A percentile compares a stretch with the other conserved stretches of the same genome.
Evolutionary conservation across 306 rosid species (phyloP).

Genomic region (Pachyrhizus erosus): DNA sequence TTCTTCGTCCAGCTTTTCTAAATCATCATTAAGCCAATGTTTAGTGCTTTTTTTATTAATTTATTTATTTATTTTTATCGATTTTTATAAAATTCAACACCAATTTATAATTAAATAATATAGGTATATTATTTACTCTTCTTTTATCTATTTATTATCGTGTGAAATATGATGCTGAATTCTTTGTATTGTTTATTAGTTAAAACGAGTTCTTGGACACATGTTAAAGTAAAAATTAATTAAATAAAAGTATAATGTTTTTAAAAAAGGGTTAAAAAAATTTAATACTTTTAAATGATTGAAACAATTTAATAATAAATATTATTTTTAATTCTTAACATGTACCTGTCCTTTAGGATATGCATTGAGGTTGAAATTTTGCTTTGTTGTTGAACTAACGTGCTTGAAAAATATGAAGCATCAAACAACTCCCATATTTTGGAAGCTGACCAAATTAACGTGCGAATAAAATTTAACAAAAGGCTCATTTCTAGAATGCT

Average conservation of each 20-base stretch:
- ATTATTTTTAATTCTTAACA: not conserved
- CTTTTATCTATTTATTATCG: too few species aligned
- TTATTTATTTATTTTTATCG: too few species aligned
- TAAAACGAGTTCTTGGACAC: not conserved
- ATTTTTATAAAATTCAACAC: too few species aligned
- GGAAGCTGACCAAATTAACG: constrained; percentile 1
- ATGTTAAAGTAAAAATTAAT: not conserved
- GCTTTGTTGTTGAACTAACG: constrained; percentile 48
- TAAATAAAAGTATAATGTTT: not conserved
- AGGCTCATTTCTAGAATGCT: not conserved
- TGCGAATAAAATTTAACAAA: not conserved
- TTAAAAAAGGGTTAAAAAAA: not conserved
- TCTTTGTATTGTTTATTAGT: not conserved
- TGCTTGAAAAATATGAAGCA: constrained; percentile 38
- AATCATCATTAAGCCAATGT: not conserved
- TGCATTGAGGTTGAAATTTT: constrained; percentile 35
- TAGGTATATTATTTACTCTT: too few species aligned
- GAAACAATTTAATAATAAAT: not conserved
- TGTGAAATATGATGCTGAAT: not conserved
- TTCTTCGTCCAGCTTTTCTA: not conserved
- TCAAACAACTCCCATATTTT: constrained; percentile 29
- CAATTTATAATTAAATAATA: too few species aligned
- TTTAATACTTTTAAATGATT: not conserved
- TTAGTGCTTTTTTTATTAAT: not conserved
- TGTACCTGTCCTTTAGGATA: not conserved